A percentile compares a stretch with the other conserved stretches of the same genome.
Conservation (phyloP, 768 basidiomycete genomes). For the Leccinum boreale region DNA sequence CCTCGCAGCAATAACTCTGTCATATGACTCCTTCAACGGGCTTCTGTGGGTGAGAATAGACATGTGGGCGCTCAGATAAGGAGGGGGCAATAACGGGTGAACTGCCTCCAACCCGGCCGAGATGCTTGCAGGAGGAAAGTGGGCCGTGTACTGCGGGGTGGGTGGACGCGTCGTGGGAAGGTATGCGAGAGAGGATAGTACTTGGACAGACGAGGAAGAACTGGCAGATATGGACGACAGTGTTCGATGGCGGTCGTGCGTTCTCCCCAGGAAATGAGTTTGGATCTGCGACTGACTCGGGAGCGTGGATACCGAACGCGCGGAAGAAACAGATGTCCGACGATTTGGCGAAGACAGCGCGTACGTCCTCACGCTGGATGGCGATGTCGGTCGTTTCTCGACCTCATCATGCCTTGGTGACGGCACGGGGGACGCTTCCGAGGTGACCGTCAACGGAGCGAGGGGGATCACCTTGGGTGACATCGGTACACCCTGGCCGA, state of each 20-base stretch:
- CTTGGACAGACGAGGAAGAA: slow-evolving; percentile 47
- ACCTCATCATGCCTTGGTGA: slow-evolving; percentile 31
- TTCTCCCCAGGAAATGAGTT: slow-evolving; percentile 30
- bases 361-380: slow-evolving; percentile 38
- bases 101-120: slow-evolving; percentile 54
- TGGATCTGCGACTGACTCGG: slow-evolving; percentile 39
- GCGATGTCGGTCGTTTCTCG: slow-evolving; percentile 29
- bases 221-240: slow-evolving; percentile 53
- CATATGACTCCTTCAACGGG: slow-evolving; percentile 68
- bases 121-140: slow-evolving; percentile 64
- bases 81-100: slow-evolving; percentile 69
- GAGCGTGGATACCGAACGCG: slow-evolving; percentile 57
- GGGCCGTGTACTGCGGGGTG: slow-evolving; percentile 46
- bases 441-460: slow-evolving; percentile 58
- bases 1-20: slow-evolving; percentile 62
- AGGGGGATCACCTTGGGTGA: slow-evolving; percentile 47
- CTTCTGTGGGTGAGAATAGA: slow-evolving; percentile 62
- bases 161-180: slow-evolving; percentile 41
- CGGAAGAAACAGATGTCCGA: slow-evolving; percentile 57
- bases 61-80: slow-evolving; percentile 69
- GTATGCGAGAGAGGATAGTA: slow-evolving; percentile 54
- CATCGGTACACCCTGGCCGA: slow-evolving; percentile 39
- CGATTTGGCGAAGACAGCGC: slow-evolving; percentile 35
- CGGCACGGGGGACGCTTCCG: slow-evolving; percentile 45
- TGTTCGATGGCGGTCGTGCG: slow-evolving; percentile 49